A percentile compares a stretch with the other conserved stretches of the same genome.
Evolutionary conservation across 1,284 basidiomycete species (phyloP).

Genomic region (Ustilago nuda): DNA sequence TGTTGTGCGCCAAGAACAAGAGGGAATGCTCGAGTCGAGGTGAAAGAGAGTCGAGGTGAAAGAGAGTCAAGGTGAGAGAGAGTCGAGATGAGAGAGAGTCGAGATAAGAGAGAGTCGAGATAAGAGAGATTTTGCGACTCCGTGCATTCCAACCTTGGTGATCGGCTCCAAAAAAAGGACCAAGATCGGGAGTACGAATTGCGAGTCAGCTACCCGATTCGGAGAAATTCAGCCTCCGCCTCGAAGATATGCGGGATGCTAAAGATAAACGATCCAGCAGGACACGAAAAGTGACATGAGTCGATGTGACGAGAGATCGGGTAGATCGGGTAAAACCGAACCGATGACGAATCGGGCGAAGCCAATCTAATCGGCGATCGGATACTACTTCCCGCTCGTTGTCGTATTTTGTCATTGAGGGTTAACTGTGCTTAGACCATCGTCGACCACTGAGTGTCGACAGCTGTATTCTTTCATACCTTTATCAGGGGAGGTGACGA

Average conservation of each 20-base stretch:
- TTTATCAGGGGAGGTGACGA: conserved; percentile 4
- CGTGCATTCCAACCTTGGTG: conserved; percentile 1
- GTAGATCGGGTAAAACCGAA: no score
- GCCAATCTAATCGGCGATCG: no score
- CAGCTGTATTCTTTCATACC: no score
- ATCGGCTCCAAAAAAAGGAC: conserved; percentile 21
- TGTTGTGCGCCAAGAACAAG: conserved; percentile 21
- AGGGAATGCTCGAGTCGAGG: conserved; percentile 2
- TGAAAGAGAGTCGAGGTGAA: background rate
- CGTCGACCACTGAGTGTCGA: no score
- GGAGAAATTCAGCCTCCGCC: background rate
- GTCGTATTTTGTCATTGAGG: no score
- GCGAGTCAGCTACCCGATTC: conserved; percentile 7
- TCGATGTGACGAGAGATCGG: no score
- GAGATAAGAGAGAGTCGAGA: conserved; percentile 1
- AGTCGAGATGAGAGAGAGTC: background rate
- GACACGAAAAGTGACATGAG: no score
- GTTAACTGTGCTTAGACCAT: no score
- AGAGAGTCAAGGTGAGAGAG: no score
- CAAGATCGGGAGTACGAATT: conserved; percentile 7
- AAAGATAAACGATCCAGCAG: no score
- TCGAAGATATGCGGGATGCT: background rate
- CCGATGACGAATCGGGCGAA: no score
- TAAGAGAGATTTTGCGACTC: conserved; percentile 8
- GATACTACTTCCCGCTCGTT: no score